Evolutionary conservation across 768 basidiomycete species (phyloP).

Genomic region (Trametopsis cervina): DNA sequence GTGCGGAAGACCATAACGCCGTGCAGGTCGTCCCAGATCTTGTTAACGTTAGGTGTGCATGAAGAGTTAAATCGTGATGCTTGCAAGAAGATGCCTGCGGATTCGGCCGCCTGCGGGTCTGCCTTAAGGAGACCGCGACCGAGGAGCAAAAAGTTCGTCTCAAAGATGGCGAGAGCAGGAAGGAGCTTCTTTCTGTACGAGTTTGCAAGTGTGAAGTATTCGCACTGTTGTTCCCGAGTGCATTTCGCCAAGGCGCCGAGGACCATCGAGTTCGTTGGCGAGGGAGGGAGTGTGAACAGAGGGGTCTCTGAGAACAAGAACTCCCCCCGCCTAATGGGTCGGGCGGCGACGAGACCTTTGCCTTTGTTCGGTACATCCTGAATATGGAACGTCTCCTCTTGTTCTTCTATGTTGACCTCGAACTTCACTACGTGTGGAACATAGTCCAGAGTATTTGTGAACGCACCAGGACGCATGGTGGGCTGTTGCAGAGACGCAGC

Average conservation of each 20-base stretch:
- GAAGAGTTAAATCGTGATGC: slow-evolving; percentile 25
- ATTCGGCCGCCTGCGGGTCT: slow-evolving; percentile 3
- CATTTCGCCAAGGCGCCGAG: slow-evolving; percentile 16
- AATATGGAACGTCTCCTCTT: slow-evolving; percentile 9
- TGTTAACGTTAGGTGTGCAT: slow-evolving; percentile 24
- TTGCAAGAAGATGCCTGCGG: slow-evolving; percentile 22
- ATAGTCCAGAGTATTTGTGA: slow-evolving; percentile 3
- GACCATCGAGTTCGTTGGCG: slow-evolving; percentile 19
- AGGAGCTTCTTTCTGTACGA: slow-evolving; percentile 16
- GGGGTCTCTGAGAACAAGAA: slow-evolving; percentile 22
- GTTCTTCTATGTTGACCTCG: slow-evolving; percentile 12
- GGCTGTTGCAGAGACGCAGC: neutral
- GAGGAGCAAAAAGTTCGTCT: slow-evolving; percentile 23
- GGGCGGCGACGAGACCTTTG: slow-evolving; percentile 22
- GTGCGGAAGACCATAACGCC: slow-evolving; percentile 21
- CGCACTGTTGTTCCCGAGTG: slow-evolving; percentile 22
- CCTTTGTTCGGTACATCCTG: slow-evolving; percentile 19
- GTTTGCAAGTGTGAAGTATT: slow-evolving; percentile 22
- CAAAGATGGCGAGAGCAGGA: slow-evolving; percentile 23
- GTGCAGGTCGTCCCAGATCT: slow-evolving; percentile 19
- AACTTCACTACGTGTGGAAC: slow-evolving; percentile 9
- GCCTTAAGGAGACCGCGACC: slow-evolving; percentile 1
- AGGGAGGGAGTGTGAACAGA: slow-evolving; percentile 18
- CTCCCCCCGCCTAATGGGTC: slow-evolving; percentile 19
- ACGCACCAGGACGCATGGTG: slow-evolving; percentile 8